Percentiles rank a stretch among this genome's conserved stretches.
Evolutionary conservation across 805 yeast genomes (phyloP).

Genomic region (Yamadazyma sp.): DNA sequence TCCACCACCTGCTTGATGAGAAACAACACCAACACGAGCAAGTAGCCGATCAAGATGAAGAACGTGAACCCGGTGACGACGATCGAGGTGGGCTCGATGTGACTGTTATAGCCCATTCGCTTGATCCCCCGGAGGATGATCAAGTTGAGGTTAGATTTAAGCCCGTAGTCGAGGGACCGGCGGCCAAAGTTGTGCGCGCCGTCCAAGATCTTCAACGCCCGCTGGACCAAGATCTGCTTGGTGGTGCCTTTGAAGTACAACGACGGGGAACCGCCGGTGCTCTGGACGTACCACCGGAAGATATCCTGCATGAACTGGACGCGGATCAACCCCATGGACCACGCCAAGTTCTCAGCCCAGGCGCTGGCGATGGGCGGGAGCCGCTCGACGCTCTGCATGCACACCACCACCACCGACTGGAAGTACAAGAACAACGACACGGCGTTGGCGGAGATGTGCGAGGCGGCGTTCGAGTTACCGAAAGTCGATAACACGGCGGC

Average conservation of each 20-base stretch:
- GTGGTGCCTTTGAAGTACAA: constrained; percentile 61
- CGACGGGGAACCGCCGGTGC: constrained; percentile 87
- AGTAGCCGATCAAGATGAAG: constrained; percentile 73
- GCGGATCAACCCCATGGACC: constrained; percentile 92
- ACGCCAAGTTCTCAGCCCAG: constrained; percentile 88
- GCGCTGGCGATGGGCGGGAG: constrained; percentile 91
- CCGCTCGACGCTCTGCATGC: constrained; percentile 81
- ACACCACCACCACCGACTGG: constrained; percentile 81
- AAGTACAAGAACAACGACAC: constrained; percentile 81
- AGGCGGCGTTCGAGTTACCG: constrained; percentile 87
- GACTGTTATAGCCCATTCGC: constrained; percentile 73
- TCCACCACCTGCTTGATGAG: constrained; percentile 52
- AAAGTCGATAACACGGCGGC: constrained; percentile 82
- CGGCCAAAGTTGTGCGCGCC: constrained; percentile 21
- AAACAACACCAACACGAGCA: constrained; percentile 62
- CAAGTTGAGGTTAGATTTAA: constrained; percentile 56
- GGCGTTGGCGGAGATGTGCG: constrained; percentile 84
- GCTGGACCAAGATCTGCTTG: constrained; percentile 71
- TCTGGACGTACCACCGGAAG: constrained; percentile 79
- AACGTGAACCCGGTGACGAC: constrained; percentile 88
- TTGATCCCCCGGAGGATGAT: constrained; percentile 82
- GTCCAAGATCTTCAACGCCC: constrained; percentile 44
- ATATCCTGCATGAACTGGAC: constrained; percentile 80
- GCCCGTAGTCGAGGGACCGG: constrained; percentile 34
- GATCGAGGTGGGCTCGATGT: constrained; percentile 79